These are phyloP conservation scores for Phylloporus scabripes DNA, from an alignment of 768 basidiomycete genomes.

Conservation along the genomic window DNA sequence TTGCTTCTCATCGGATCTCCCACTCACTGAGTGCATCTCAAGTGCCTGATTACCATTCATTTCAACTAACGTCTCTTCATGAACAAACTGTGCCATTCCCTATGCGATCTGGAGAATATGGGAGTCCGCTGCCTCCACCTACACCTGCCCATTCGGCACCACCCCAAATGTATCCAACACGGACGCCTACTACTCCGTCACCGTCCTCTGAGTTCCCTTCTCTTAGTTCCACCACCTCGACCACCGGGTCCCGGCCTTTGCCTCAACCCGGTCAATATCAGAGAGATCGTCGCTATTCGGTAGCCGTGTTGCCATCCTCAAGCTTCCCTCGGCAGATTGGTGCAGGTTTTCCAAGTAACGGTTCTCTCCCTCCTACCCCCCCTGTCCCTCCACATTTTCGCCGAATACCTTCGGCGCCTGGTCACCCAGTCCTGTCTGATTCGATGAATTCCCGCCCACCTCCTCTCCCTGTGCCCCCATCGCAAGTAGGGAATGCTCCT, in stretches of 20 bases:
- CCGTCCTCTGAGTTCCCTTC: conserved; percentile 21
- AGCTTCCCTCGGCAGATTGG: conserved; percentile 28
- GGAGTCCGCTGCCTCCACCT: conserved; percentile 16
- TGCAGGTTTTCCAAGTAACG: conserved; percentile 12
- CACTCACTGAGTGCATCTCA: conserved; percentile 29
- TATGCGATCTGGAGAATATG: conserved; percentile 22
- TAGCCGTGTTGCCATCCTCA: conserved; percentile 26
- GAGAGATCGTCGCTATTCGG: conserved; percentile 28
- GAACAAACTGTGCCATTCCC: conserved; percentile 24
- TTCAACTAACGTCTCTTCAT: conserved; percentile 14
- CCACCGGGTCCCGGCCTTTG: conserved; percentile 26
- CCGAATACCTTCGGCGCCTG: conserved; percentile 23
- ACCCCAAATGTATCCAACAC: conserved; percentile 22
- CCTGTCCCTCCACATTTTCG: conserved; percentile 33
- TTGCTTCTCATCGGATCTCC: conserved; percentile 16
- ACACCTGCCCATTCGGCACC: conserved; percentile 21
- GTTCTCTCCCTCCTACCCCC: conserved; percentile 14
- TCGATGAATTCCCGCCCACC: conserved; percentile 12
- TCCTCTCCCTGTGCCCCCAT: conserved; percentile 26
- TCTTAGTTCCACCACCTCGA: conserved; percentile 2
- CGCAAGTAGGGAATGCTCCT: conserved; percentile 21
- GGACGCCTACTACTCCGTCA: conserved; percentile 17
- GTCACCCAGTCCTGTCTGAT: conserved; percentile 24
- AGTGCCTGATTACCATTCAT: conserved; percentile 23
- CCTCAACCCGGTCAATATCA: conserved; percentile 30